These are phyloP conservation scores for Dioscorea dumetorum DNA, from an alignment of 106 monocot species.

Conservation along the genomic window DNA sequence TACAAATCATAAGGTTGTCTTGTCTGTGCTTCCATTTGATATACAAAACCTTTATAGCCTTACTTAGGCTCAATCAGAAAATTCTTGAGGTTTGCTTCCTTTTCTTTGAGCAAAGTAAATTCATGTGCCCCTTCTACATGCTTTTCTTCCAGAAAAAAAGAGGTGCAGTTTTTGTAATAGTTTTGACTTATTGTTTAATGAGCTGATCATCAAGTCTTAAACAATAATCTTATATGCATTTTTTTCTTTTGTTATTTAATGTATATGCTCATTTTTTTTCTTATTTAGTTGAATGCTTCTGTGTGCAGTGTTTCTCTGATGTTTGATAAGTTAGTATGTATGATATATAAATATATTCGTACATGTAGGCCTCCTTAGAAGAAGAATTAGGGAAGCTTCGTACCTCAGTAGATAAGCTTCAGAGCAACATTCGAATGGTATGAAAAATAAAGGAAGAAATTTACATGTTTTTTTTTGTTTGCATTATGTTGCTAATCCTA, in stretches of 20 bases:
- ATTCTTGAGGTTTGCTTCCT: too few relatives aligned
- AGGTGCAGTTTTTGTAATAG: too few relatives aligned
- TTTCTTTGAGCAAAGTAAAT: too few relatives aligned
- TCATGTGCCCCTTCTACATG: too few relatives aligned
- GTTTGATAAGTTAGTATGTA: too few relatives aligned
- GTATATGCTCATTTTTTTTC: not conserved
- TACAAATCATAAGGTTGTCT: too few relatives aligned
- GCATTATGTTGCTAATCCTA: not conserved
- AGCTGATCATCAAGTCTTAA: not conserved
- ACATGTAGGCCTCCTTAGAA: conserved; percentile 75
- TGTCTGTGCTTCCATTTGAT: too few relatives aligned
- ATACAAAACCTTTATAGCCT: too few relatives aligned
- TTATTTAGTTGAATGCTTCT: not conserved
- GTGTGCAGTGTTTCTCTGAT: too few relatives aligned
- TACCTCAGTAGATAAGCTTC: conserved; percentile 59
- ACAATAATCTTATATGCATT: not conserved
- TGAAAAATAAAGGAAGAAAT: not conserved
- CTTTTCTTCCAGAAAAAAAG: too few relatives aligned
- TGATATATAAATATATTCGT: conserved; percentile 1
- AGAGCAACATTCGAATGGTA: conserved; percentile 88
- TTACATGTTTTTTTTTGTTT: conserved; percentile 3
- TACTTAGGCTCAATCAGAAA: too few relatives aligned
- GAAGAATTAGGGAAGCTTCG: conserved; percentile 52
- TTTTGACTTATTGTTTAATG: not conserved
- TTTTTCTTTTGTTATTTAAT: not conserved